Conservation (phyloP, 768 basidiomycete species). For the Scleroderma bovista region DNA sequence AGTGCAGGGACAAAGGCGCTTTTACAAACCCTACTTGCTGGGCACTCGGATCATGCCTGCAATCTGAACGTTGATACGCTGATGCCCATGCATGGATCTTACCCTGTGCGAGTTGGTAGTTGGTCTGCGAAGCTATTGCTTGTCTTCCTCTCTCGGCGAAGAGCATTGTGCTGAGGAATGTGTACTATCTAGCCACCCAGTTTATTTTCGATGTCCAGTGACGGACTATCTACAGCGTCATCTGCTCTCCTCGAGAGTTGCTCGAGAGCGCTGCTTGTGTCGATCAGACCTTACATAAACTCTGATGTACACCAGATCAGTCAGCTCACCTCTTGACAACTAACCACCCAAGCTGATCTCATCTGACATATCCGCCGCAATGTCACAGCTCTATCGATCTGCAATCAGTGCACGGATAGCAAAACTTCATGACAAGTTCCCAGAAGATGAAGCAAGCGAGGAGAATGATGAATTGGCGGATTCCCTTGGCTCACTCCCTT, state of each 20-base stretch:
- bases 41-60: not conserved
- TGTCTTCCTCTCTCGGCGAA: no score
- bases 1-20: not conserved
- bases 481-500: slow-evolving; percentile 54
- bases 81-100: no score
- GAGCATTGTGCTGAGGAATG: no score
- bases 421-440: slow-evolving; percentile 61
- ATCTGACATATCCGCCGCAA: slow-evolving; percentile 16
- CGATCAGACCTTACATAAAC: not conserved
- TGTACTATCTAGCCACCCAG: no score
- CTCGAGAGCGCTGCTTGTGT: no score
- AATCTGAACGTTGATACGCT: no score
- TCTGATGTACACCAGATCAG: not conserved
- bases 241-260: no score
- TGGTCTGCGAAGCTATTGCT: no score
- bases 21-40: not conserved
- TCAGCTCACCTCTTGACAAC: not conserved
- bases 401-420: slow-evolving; percentile 70
- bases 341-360: not conserved
- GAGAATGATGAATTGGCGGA: slow-evolving; percentile 47
- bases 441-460: slow-evolving; percentile 35
- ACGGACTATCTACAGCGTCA: no score
- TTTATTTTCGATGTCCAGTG: no score
- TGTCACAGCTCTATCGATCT: slow-evolving; percentile 74
- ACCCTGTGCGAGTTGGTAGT: no score